Conservation (phyloP, 192 early-diverging fungal genomes). For the Haplosporangium gracile region DNA sequence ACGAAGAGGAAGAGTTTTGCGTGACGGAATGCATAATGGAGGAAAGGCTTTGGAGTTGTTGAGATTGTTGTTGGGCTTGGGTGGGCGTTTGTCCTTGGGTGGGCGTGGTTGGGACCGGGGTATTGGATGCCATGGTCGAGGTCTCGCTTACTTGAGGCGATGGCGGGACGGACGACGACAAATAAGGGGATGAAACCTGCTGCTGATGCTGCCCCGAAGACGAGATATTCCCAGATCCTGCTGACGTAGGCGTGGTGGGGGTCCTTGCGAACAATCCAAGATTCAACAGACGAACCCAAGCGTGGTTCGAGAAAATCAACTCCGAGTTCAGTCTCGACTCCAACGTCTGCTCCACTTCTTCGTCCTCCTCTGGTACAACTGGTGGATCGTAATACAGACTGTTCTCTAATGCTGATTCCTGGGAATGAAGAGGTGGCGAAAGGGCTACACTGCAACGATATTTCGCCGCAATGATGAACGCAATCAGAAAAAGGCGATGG, state of each 20-base stretch:
- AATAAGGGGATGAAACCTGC: not conserved
- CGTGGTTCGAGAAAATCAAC: constrained; percentile 47
- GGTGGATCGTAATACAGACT: not conserved
- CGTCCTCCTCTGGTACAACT: not conserved
- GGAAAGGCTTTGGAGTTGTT: constrained; percentile 1
- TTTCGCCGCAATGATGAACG: constrained; percentile 65
- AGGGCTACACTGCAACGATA: constrained; percentile 50
- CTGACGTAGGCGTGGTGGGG: not conserved
- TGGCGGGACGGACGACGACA: not conserved
- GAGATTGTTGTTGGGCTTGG: constrained; percentile 1
- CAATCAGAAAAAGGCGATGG: constrained; percentile 61
- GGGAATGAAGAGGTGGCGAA: constrained; percentile 15
- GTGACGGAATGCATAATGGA: constrained; percentile 11
- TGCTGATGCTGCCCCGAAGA: not conserved
- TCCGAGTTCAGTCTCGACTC: constrained; percentile 39
- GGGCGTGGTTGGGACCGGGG: not conserved
- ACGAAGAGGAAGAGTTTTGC: not conserved
- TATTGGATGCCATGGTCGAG: not conserved
- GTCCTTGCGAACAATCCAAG: constrained; percentile 43
- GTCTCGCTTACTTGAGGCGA: constrained; percentile 8
- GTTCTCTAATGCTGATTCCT: constrained; percentile 8
- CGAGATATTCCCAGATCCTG: not conserved
- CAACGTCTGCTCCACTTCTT: not conserved
- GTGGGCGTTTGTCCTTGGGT: constrained; percentile 1
- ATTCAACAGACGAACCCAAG: constrained; percentile 48